These are phyloP conservation scores for Apiospora kogelbergensis DNA, from an alignment of 2,329 filamentous ascomycete genomes.

Conservation along the genomic window DNA sequence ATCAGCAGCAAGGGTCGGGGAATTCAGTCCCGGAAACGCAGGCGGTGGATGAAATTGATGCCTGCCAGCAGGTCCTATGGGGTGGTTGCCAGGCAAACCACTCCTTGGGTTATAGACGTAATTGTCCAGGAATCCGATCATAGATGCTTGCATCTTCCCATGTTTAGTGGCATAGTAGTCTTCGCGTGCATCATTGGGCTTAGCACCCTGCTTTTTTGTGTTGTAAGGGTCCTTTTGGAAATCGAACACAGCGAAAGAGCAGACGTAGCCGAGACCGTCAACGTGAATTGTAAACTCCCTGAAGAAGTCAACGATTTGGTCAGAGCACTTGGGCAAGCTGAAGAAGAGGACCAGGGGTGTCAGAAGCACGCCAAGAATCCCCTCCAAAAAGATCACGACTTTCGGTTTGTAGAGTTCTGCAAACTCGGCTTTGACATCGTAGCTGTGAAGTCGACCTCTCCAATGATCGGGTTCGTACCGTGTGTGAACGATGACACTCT, in stretches of 20 bases:
- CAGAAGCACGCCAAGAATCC: slow-evolving; percentile 87
- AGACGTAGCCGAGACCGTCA: slow-evolving; percentile 92
- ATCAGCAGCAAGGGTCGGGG: slow-evolving; percentile 57
- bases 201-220: slow-evolving; percentile 37
- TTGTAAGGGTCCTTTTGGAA: slow-evolving; percentile 77
- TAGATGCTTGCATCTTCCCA: slow-evolving; percentile 97
- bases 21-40: slow-evolving; percentile 69
- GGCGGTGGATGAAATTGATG: slow-evolving; percentile 74
- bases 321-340: slow-evolving; percentile 82
- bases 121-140: slow-evolving; percentile 92
- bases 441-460: slow-evolving; percentile 86
- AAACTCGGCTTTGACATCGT: slow-evolving; percentile 90
- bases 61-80: slow-evolving; percentile 47
- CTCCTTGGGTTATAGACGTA: slow-evolving; percentile 76
- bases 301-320: slow-evolving; percentile 96
- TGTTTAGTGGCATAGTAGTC: slow-evolving; percentile 96
- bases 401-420: slow-evolving; percentile 89
- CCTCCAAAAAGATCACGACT: slow-evolving; percentile 86
- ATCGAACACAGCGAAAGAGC: slow-evolving; percentile 95
- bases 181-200: slow-evolving; percentile 68
- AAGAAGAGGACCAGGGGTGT: slow-evolving; percentile 88
- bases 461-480: slow-evolving; percentile 90
- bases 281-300: slow-evolving; percentile 97
- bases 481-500: slow-evolving; percentile 87
- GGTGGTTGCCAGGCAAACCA: slow-evolving; percentile 61